phyloP scores from a whole-genome alignment of 441 rosid species.

The Macaranga tanarius region DNA sequence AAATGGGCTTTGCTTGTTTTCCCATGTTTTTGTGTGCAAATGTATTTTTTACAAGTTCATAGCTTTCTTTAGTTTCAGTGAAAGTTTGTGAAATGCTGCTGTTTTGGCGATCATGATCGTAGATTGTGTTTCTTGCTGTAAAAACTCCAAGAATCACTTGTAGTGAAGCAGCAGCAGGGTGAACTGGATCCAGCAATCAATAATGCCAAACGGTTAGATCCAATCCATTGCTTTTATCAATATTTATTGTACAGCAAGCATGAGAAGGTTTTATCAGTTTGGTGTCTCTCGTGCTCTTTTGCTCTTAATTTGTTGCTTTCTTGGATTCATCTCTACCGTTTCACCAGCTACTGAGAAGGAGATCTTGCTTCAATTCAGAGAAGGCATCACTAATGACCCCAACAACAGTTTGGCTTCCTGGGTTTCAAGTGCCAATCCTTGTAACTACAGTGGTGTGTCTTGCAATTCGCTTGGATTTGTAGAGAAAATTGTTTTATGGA shows the following conservation, averaged over 20 bases:
- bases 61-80: constrained; percentile 28
- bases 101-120: constrained; percentile 33
- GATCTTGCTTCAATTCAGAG: constrained; percentile 81
- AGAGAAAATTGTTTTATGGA: constrained; percentile 89
- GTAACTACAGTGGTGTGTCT: constrained; percentile 68
- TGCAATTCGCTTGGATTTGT: constrained; percentile 72
- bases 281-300: constrained; percentile 44
- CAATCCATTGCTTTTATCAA: constrained; percentile 16
- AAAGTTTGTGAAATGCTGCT: constrained; percentile 33
- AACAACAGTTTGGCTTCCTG: constrained; percentile 63
- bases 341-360: constrained; percentile 62
- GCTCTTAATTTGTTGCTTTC: constrained; percentile 34
- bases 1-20: constrained; percentile 7
- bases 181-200: constrained; percentile 37
- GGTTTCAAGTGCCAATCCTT: constrained; percentile 57
- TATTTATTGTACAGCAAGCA: constrained; percentile 43
- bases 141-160: constrained; percentile 3
- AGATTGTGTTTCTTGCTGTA: constrained; percentile 23
- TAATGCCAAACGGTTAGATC: constrained; percentile 74
- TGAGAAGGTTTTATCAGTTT: constrained; percentile 49
- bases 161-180: constrained; percentile 1
- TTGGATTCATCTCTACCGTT: constrained; percentile 35
- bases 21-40: constrained; percentile 15
- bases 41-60: neutral
- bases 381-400: constrained; percentile 66